Evolutionary conservation across 805 yeast genomes (phyloP).

Genomic region (Zygosaccharomyces bisporus): DNA sequence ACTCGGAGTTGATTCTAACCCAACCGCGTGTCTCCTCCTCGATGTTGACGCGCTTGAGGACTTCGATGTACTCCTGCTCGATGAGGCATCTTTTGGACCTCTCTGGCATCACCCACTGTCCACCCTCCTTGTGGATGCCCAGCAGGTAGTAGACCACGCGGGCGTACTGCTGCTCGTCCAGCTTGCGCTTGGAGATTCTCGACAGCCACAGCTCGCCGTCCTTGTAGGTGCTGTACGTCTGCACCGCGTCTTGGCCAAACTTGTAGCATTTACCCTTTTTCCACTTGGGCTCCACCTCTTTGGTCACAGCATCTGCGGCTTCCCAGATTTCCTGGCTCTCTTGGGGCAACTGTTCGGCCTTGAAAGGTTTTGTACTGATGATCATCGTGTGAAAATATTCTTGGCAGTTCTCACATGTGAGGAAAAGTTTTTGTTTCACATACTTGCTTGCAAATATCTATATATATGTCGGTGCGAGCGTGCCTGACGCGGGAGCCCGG

Average conservation of each 20-base stretch:
- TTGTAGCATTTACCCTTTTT: slow-evolving; percentile 34
- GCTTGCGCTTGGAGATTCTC: slow-evolving; percentile 29
- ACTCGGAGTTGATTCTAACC: slow-evolving; percentile 35
- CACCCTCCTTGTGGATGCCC: slow-evolving; percentile 27
- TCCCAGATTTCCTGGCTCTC: slow-evolving; percentile 13
- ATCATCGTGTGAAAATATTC: slow-evolving; percentile 3
- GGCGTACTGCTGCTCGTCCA: slow-evolving; percentile 20
- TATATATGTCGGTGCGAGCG: slow-evolving; percentile 4
- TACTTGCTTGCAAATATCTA: neutral
- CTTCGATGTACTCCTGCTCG: slow-evolving; percentile 38
- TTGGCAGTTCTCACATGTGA: neutral
- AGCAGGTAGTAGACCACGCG: slow-evolving; percentile 29
- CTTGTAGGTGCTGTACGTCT: slow-evolving; percentile 32
- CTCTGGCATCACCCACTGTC: slow-evolving; percentile 25
- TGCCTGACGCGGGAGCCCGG: no score
- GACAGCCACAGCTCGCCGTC: slow-evolving; percentile 37
- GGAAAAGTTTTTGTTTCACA: neutral
- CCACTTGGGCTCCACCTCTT: slow-evolving; percentile 29
- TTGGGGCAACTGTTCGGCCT: slow-evolving; percentile 15
- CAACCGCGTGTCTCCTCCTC: slow-evolving; percentile 26
- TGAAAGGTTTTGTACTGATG: slow-evolving; percentile 12
- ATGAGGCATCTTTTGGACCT: slow-evolving; percentile 31
- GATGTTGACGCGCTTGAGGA: slow-evolving; percentile 27
- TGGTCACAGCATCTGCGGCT: slow-evolving; percentile 28
- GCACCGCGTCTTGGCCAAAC: slow-evolving; percentile 29